These are phyloP conservation scores for Phytopythium delawarense DNA, from an alignment of 352 stramenopile genomes.

Conservation along the genomic window DNA sequence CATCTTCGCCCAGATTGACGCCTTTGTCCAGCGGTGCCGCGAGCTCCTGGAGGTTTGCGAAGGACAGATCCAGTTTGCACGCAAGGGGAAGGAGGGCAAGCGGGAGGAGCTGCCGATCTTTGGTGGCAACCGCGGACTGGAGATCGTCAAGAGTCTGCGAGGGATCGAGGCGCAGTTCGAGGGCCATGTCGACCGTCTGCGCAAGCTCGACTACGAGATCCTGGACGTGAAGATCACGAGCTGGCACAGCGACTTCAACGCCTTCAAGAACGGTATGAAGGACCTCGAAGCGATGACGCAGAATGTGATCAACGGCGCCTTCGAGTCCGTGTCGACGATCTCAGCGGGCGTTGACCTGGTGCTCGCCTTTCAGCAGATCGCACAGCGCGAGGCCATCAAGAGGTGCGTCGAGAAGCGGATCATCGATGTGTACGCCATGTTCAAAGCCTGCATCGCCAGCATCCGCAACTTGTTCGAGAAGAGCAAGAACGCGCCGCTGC, in stretches of 20 bases:
- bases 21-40: slow-evolving; percentile 93
- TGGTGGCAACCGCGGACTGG: slow-evolving; percentile 88
- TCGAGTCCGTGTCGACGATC: slow-evolving; percentile 91
- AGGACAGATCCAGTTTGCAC: slow-evolving; percentile 93
- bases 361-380: slow-evolving; percentile 91
- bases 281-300: slow-evolving; percentile 95
- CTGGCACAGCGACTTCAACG: slow-evolving; percentile 95
- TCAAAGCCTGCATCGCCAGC: slow-evolving; percentile 73
- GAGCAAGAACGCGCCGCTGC: slow-evolving; percentile 75
- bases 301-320: slow-evolving; percentile 94
- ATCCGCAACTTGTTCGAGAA: slow-evolving; percentile 92
- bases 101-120: slow-evolving; percentile 83
- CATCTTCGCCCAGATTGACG: slow-evolving; percentile 95
- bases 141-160: slow-evolving; percentile 90
- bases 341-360: slow-evolving; percentile 88
- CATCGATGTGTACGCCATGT: slow-evolving; percentile 91
- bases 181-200: slow-evolving; percentile 84
- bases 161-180: slow-evolving; percentile 93
- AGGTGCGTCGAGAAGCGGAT: slow-evolving; percentile 93
- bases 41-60: slow-evolving; percentile 95
- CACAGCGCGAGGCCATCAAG: slow-evolving; percentile 91
- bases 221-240: slow-evolving; percentile 93
- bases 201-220: slow-evolving; percentile 91
- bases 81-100: slow-evolving; percentile 72
- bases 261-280: slow-evolving; percentile 95